These are phyloP conservation scores for Bretschneidera sinensis DNA, from an alignment of 345 rosid species.

Conservation along the genomic window DNA sequence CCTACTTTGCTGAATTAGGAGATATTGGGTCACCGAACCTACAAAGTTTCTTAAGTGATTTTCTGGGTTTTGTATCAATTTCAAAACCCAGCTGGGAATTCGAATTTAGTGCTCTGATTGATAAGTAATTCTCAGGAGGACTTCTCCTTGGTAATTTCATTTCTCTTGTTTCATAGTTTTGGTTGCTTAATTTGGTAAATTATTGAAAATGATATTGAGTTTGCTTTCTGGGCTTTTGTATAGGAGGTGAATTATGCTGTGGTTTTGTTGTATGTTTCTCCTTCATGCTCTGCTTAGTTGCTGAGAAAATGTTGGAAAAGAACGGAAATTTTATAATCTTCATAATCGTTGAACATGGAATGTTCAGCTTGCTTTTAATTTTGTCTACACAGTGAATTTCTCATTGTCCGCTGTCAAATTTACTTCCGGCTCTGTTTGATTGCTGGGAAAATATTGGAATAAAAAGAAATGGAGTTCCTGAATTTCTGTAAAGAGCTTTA, in stretches of 20 bases:
- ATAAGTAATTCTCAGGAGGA: conserved; percentile 14
- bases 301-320: conserved; percentile 1
- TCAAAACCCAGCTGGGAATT: conserved; percentile 29
- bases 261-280: not conserved
- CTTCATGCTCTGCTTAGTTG: not conserved
- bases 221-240: not conserved
- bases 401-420: not conserved
- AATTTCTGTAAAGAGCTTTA: no score
- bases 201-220: not conserved
- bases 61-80: conserved; percentile 21
- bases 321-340: not conserved
- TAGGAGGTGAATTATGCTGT: not conserved
- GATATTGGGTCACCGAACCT: conserved; percentile 12
- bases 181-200: conserved; percentile 2
- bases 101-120: conserved; percentile 16
- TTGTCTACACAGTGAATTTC: no score
- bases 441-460: conserved; percentile 5
- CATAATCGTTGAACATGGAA: not conserved
- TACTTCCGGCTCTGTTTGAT: conserved; percentile 1
- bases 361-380: not conserved
- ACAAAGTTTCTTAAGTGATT: conserved; percentile 17
- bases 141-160: conserved; percentile 32
- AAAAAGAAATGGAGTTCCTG: no score
- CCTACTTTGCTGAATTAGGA: conserved; percentile 20
- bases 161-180: conserved; percentile 13